These are phyloP conservation scores for Scleroderma citrinum DNA, from an alignment of 768 basidiomycete species.

Conservation along the genomic window DNA sequence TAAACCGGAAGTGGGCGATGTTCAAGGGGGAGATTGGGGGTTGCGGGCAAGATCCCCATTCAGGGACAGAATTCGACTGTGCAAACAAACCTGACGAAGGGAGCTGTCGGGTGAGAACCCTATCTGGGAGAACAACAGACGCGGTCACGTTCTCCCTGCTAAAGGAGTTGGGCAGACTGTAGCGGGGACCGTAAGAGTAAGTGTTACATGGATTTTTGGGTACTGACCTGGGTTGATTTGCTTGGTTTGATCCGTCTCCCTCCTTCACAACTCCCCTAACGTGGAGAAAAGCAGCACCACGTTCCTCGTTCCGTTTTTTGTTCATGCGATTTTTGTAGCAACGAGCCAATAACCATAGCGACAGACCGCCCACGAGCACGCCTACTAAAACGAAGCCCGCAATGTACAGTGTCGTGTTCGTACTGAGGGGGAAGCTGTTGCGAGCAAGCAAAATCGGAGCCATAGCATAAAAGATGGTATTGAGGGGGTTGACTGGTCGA, in stretches of 20 bases:
- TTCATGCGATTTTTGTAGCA: conserved; percentile 36
- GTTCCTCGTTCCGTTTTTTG: conserved; percentile 31
- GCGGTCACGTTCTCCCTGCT: conserved; percentile 40
- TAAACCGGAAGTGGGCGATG: conserved; percentile 23
- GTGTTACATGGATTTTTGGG: neutral
- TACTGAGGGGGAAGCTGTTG: conserved; percentile 1
- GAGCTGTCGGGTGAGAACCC: conserved; percentile 34
- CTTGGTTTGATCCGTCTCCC: conserved; percentile 2
- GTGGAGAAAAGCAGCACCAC: conserved; percentile 37
- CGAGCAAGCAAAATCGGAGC: conserved; percentile 14
- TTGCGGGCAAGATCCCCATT: conserved; percentile 12
- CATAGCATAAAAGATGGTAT: conserved; percentile 10
- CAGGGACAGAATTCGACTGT: conserved; percentile 1
- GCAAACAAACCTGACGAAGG: conserved; percentile 28
- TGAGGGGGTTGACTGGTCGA: neutral
- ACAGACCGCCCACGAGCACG: conserved; percentile 33
- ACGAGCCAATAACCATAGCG: conserved; percentile 40
- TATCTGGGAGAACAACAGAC: conserved; percentile 50
- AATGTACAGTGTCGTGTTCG: conserved; percentile 34
- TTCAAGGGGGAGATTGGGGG: conserved; percentile 15
- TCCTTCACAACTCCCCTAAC: conserved; percentile 4
- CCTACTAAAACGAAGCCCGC: conserved; percentile 47
- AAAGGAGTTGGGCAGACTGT: conserved; percentile 23
- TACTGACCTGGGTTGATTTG: conserved; percentile 11
- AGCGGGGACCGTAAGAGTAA: neutral